Evolutionary conservation across 345 rosid species (phyloP), one percentile per base, ranked within the genome.

Genomic region (Hibiscus trionum): DNA sequence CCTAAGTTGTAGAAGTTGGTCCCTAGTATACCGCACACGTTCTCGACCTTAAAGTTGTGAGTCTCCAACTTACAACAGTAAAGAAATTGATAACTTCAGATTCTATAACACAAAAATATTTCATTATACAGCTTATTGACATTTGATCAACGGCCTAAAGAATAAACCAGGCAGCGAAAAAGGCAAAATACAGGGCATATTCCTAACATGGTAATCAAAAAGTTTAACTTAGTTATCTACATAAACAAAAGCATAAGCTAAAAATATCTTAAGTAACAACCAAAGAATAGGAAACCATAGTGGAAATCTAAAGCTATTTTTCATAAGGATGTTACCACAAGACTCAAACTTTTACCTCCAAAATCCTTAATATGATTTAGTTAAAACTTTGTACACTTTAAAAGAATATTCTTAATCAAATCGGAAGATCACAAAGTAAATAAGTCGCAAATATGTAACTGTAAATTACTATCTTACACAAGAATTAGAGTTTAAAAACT

Each of bases 1-100:
- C 74, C 77, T 81, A 19, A 91, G 84, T 77, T 90, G 87, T 77
- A 91, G 78, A 35, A 94, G 84, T 77, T 88, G 97, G 31, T 94
- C 90, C 66, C 88, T 75, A 16, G 91, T 80, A 80, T 83, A 91
- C 49, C 73, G 81, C 77, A 94, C 77, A 53, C 84, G 76, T 71
- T 91, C 97, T 69, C 58, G 88, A 49, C 77, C 90, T 53, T 90
- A 90, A 74, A 86, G 84, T 61, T 86, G 80, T 0, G 80, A 76
- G 75, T 87, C 93, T 62, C 91, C 92, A 27, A 7, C 80, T 97
- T 91, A 72, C 37, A 82, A 72, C 21, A 73, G 73, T 44, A 66
- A 75, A 71, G n/a, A 6, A 63, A 73, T 14, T 69, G 24, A 49
- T 12, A 55, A 61, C 39, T 72, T 66, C 73, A 77, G 68, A 63